Base-by-base conservation (phyloP, 2,329 filamentous ascomycete genomes). In the Aspergillus felis region DNA sequence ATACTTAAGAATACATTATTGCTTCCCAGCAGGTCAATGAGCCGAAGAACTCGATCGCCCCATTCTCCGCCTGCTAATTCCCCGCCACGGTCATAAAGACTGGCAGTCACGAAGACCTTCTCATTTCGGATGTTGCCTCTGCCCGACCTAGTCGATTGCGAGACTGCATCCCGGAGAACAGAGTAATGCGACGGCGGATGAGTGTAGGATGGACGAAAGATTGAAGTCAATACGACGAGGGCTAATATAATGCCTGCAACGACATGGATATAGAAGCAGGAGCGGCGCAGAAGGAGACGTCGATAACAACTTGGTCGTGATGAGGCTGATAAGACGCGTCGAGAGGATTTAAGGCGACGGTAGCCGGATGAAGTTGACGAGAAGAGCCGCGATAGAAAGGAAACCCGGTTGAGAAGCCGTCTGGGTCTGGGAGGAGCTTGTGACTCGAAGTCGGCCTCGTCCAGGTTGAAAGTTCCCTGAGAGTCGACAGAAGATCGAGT, bases 71-170 rank as follows among this genome's bases (percentile, higher is more conserved):
- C 75, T 0, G 87, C 82, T 22, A 91, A 74, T 2, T 80, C 74
- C 1, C 86, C 87, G 6, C 78, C 77, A 22, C 79, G 76, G 65
- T 91, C 87, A 63, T 88, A 88, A 54, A 92, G 79, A 65, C 86
- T 89, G 17, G 88, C 84, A 1, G 86, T 86, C 53, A 92, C 88
- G 67, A 89, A 91, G 20, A 91, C 77, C 65, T 85, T 88, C 69
- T 91, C 86, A 50, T 83, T 78, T 54, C 78, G 72, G 2, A 76
- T 66, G 60, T 86, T 86, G 8, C 77, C 82, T 50, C 81, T 68
- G 4, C 78, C 78, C 5, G 71, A 60, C 6, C 62, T 55, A 25
- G 69, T 62, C 28, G 73, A 76, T 35, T 66, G 65, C 25, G 66
- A 55, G 4, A 72, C 68, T 6, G 65, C 62, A 35, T 69, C 59